A percentile compares a stretch with the other conserved stretches of the same genome.
These are phyloP conservation scores for Leccinellum rugosiceps DNA, from an alignment of 768 basidiomycete genomes.

Conservation along the genomic window DNA sequence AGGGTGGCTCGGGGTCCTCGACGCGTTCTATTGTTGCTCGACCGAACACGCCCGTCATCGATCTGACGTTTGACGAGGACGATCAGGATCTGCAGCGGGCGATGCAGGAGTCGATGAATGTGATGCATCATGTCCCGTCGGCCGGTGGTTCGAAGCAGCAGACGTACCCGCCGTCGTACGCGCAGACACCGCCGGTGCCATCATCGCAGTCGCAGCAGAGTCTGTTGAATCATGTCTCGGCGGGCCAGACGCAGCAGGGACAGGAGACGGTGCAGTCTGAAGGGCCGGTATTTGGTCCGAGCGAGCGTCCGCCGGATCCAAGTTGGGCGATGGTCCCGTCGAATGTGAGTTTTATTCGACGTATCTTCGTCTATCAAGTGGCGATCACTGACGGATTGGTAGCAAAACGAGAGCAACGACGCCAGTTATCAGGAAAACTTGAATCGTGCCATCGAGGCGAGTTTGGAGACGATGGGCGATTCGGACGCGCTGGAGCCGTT, in stretches of 20 bases:
- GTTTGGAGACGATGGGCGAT: conserved; percentile 50
- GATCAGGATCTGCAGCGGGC: conserved; percentile 49
- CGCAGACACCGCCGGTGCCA: conserved; percentile 8
- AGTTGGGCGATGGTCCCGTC: conserved; percentile 71
- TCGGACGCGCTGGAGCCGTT: conserved; percentile 49
- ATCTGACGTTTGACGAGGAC: conserved; percentile 62
- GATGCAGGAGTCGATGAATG: conserved; percentile 50
- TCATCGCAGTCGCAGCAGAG: neutral
- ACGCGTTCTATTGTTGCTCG: conserved; percentile 9
- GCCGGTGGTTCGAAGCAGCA: conserved; percentile 28
- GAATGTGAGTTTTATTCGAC: conserved; percentile 42
- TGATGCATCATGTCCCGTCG: conserved; percentile 10
- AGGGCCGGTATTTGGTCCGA: conserved; percentile 52
- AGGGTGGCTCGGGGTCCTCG: neutral
- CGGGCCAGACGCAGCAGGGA: neutral
- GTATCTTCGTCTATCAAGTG: neutral
- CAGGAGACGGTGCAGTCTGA: conserved; percentile 23
- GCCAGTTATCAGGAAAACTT: conserved; percentile 59
- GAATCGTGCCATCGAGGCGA: conserved; percentile 70
- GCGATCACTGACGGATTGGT: neutral
- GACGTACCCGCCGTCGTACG: conserved; percentile 11
- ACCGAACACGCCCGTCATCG: conserved; percentile 42
- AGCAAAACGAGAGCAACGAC: conserved; percentile 35
- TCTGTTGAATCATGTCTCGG: neutral
- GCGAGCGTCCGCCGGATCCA: conserved; percentile 58